Evolutionary conservation across 441 rosid species (phyloP), one percentile per base, ranked within the genome.

Genomic region (Dalechampia spathulata): DNA sequence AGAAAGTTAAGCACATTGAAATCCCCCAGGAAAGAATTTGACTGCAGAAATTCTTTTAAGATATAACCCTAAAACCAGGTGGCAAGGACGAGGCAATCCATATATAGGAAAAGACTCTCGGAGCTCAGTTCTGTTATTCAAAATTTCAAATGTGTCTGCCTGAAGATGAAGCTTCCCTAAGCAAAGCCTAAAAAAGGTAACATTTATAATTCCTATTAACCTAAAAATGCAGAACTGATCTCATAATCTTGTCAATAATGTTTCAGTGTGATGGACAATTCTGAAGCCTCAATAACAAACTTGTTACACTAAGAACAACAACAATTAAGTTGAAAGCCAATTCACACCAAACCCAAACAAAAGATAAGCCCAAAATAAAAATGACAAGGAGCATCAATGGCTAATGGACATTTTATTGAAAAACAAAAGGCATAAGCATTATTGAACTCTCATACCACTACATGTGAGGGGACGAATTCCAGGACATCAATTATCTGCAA

Each of bases 401-500:
- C 39, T 49, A 37, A 51, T 44, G 32, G 54, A 36, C 45, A 28
- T 26, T 21, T n/a, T n/a, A n/a, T n/a, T n/a, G n/a, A n/a, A n/a
- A n/a, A n/a, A 1, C 50, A 36, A 28, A 60, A 53, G 26, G 62
- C 10, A 71, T 2, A 57, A 23, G 34, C 37, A 60, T 32, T 17
- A 67, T 34, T 51, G 40, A 67, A 42, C 45, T 19, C 50, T 61
- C 67, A 72, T 83, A 93, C 99, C 83, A 86, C 99, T 51, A 82
- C 91, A 76, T 87, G 96, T 28, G 99, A 78, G 68, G 97, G 97
- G 43, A 78, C 58, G 55, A 87, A 81, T 65, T 85, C 87, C 78
- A 93, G 70, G 74, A 85, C 99, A 76, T 93, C 95, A 67, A 93
- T 70, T 44, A 90, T 76, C 99, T 93, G 96, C 77, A 74, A 63